Evolutionary conservation across 2,329 filamentous ascomycete genomes (phyloP).

Genomic region (Trichoderma sp.): DNA sequence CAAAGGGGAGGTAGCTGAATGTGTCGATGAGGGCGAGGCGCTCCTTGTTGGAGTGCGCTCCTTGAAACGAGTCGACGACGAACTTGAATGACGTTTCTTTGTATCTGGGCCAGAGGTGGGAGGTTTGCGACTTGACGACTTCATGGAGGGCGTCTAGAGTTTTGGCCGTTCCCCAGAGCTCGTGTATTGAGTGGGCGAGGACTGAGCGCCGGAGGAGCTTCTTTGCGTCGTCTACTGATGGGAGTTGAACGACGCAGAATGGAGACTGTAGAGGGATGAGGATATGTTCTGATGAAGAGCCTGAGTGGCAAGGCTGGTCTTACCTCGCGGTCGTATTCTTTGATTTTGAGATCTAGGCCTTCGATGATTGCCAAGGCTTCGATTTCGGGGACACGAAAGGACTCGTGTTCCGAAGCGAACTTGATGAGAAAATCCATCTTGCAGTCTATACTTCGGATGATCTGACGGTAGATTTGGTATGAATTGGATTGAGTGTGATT

Average conservation of each 20-base stretch:
- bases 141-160: constrained; percentile 67
- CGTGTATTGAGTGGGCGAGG: constrained; percentile 77
- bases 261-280: constrained; percentile 61
- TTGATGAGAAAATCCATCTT: constrained; percentile 78
- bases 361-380: constrained; percentile 72
- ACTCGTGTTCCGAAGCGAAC: constrained; percentile 84
- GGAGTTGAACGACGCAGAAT: constrained; percentile 73
- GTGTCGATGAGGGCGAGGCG: constrained; percentile 76
- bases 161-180: constrained; percentile 76
- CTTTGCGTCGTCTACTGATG: constrained; percentile 61
- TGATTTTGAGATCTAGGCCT: constrained; percentile 63
- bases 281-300: not conserved
- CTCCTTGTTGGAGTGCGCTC: constrained; percentile 59
- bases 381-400: constrained; percentile 83
- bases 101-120: constrained; percentile 66
- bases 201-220: constrained; percentile 73
- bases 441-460: not conserved
- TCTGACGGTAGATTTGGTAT: too few species aligned
- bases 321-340: constrained; percentile 74
- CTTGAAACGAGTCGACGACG: constrained; percentile 76
- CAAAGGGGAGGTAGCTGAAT: constrained; percentile 74
- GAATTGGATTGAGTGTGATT: not conserved
- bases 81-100: constrained; percentile 72
- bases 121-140: constrained; percentile 56
- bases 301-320: constrained; percentile 31